Evolutionary conservation across 371 early-diverging fungal genomes (phyloP), one percentile per base, ranked within the genome.

Genomic region (Mucor plumbeus): DNA sequence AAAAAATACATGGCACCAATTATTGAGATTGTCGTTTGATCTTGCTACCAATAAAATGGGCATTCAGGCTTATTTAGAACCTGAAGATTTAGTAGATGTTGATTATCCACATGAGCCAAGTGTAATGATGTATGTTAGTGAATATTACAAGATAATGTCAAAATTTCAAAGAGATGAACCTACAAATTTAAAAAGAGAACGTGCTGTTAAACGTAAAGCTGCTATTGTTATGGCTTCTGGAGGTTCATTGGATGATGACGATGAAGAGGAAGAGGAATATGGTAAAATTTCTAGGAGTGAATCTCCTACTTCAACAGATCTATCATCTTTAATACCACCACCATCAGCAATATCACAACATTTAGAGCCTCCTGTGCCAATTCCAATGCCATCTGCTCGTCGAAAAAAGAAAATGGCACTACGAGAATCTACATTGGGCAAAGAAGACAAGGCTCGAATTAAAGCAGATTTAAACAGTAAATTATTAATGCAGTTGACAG

Each of bases 91-190:
- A 9, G 70, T 76, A 14, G 84, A 83, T 34, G 84, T 83, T 4
- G 84, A 83, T 19, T 81, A 71, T 61, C 84, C 81, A 0, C 77
- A 79, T 57, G 81, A 83, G 34, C 81, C 81, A 0, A 78, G 78
- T 56, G 77, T 83, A 9, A 83, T 83, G 81, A 75, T 83, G 80
- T 83, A 83, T 48, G 80, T 83, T 26, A 74, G 75, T 56, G 81
- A 83, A 48, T 83, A 77, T 54, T 81, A 83, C 59, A 80, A 78
- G 36, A 71, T 76, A 61, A 83, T 83, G 80, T 78, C 80, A 7
- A 67, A 68, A 14, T 53, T 68, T 50, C 76, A 78, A 21, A 34
- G 41, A 4, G 65, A 73, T 10, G 70, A 73, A 47, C 61, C 75
- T 4, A 19, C 26, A 1, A 56, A 50, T 26, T 19, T 60, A 21